Evolutionary conservation across 139 green algal genomes (phyloP).

Genomic region (Nannochloris sp.): DNA sequence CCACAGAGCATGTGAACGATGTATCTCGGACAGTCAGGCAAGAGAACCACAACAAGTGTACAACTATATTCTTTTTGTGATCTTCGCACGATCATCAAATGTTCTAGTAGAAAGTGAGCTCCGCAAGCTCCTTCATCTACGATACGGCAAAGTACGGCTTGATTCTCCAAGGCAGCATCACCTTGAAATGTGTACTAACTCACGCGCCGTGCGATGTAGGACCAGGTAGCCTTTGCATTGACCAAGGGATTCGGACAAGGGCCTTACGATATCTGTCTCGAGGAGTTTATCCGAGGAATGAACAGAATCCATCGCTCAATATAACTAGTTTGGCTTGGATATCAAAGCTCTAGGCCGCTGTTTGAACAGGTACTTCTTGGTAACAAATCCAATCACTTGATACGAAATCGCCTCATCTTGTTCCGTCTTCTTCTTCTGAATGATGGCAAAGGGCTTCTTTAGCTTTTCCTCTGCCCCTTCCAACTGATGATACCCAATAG

Average conservation of each 20-base stretch:
- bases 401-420: background rate
- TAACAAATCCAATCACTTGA: conserved; percentile 47
- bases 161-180: background rate
- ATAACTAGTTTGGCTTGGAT: conserved; percentile 15
- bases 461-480: conserved; percentile 63
- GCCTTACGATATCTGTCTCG: background rate
- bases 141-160: conserved; percentile 39
- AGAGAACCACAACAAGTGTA: conserved; percentile 84
- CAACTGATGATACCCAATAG: conserved; percentile 73
- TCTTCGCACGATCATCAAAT: conserved; percentile 55
- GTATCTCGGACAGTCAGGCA: conserved; percentile 28
- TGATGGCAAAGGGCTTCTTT: conserved; percentile 72
- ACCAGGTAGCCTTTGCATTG: too few species aligned
- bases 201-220: background rate
- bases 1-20: background rate
- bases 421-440: conserved; percentile 33
- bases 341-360: conserved; percentile 64
- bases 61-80: conserved; percentile 91
- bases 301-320: background rate
- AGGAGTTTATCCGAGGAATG: background rate
- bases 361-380: conserved; percentile 76
- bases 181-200: background rate
- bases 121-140: conserved; percentile 90
- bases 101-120: background rate
- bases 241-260: background rate